Conservation (phyloP, 2,329 filamentous ascomycete genomes). For the Teratosphaeria destructans region DNA sequence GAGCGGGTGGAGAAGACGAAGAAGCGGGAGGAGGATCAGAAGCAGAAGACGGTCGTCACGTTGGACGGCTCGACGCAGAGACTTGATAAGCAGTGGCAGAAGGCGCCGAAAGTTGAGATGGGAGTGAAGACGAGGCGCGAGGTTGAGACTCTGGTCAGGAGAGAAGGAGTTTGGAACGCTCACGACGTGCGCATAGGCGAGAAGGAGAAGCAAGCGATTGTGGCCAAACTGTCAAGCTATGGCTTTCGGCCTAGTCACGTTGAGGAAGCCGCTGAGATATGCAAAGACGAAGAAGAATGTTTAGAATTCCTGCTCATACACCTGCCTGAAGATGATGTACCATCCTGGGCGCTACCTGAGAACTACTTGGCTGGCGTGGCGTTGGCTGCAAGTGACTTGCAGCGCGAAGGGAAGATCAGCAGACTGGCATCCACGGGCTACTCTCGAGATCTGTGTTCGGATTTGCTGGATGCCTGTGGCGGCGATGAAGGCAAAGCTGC, state of each 20-base stretch:
- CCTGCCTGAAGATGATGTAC: slow-evolving; percentile 94
- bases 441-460: slow-evolving; percentile 69
- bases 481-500: slow-evolving; percentile 70
- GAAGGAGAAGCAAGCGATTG: slow-evolving; percentile 47
- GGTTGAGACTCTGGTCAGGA: slow-evolving; percentile 69
- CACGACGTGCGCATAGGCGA: slow-evolving; percentile 57
- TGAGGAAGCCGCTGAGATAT: slow-evolving; percentile 75
- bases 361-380: slow-evolving; percentile 84
- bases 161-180: slow-evolving; percentile 78
- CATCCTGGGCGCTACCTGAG: slow-evolving; percentile 81
- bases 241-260: slow-evolving; percentile 85
- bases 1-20: slow-evolving; percentile 62
- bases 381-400: slow-evolving; percentile 71
- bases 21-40: slow-evolving; percentile 41
- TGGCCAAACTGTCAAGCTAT: slow-evolving; percentile 64
- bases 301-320: slow-evolving; percentile 95
- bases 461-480: slow-evolving; percentile 58
- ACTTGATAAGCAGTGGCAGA: slow-evolving; percentile 59
- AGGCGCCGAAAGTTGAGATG: slow-evolving; percentile 86
- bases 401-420: slow-evolving; percentile 71
- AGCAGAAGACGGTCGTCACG: slow-evolving; percentile 42
- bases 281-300: slow-evolving; percentile 84
- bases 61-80: slow-evolving; percentile 28
- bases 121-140: slow-evolving; percentile 67
- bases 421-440: slow-evolving; percentile 76